Conservation (phyloP, 1,139 yeast species). For the Debaryomyces coudertii region DNA sequence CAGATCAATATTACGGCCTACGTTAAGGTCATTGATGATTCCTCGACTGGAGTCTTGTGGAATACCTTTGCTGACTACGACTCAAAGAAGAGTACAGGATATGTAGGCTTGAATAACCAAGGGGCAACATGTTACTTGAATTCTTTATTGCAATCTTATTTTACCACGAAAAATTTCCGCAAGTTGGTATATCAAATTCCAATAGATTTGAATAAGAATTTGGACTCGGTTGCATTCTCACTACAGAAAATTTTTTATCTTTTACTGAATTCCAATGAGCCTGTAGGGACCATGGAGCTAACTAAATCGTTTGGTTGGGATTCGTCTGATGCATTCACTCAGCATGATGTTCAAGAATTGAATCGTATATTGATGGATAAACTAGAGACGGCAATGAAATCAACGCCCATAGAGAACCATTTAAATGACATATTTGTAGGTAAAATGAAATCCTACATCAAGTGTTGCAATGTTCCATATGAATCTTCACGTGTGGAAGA, state of each 20-base stretch:
- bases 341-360: constrained; percentile 96
- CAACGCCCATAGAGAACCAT: constrained; percentile 78
- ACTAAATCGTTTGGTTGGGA: constrained; percentile 98
- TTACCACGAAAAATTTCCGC: constrained; percentile 80
- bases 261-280: constrained; percentile 68
- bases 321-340: constrained; percentile 91
- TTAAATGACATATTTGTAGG: constrained; percentile 89
- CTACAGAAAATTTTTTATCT: constrained; percentile 85
- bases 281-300: constrained; percentile 83
- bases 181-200: constrained; percentile 89
- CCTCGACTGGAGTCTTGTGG: constrained; percentile 92
- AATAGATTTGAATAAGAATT: constrained; percentile 48
- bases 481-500: constrained; percentile 93
- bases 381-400: constrained; percentile 89
- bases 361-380: constrained; percentile 95
- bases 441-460: constrained; percentile 92
- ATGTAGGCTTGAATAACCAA: constrained; percentile 90
- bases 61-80: constrained; percentile 84
- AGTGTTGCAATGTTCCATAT: constrained; percentile 92
- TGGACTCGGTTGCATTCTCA: constrained; percentile 72
- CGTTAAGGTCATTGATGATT: constrained; percentile 78
- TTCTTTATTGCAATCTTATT: constrained; percentile 87
- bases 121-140: constrained; percentile 98
- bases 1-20: constrained; percentile 73
- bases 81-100: constrained; percentile 85